These are phyloP conservation scores for Piper betle DNA, from an alignment of 164 flowering plant species.

Conservation along the genomic window DNA sequence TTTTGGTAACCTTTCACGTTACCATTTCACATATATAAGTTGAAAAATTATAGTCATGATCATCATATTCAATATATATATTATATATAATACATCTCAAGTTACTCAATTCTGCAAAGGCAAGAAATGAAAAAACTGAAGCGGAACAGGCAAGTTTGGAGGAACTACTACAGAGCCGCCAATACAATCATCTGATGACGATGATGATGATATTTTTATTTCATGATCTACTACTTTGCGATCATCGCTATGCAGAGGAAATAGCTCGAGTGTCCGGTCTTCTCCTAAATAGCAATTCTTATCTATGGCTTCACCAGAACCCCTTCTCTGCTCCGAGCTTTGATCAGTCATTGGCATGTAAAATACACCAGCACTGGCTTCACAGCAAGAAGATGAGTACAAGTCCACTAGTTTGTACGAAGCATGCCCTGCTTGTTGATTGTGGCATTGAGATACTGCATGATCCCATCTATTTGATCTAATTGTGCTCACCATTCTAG, in stretches of 20 bases:
- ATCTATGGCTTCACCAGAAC: not conserved
- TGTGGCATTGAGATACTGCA: conserved; percentile 31
- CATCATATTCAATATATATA: not conserved
- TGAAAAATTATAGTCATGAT: too few relatives aligned
- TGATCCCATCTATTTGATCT: conserved; percentile 14
- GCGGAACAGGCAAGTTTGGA: conserved; percentile 10
- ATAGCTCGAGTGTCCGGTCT: conserved; percentile 55
- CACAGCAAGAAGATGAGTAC: conserved; percentile 14
- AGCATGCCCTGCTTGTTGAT: conserved; percentile 32
- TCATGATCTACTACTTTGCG: not conserved
- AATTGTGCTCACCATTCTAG: conserved; percentile 26
- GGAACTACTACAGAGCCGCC: too few relatives aligned
- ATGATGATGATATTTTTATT: not conserved
- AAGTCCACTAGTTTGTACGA: conserved; percentile 37
- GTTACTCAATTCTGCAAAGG: conserved; percentile 36
- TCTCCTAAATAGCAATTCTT: conserved; percentile 7
- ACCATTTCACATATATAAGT: too few relatives aligned
- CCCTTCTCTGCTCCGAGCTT: not conserved
- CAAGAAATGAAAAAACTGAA: conserved; percentile 47
- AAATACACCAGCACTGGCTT: not conserved
- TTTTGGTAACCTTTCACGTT: too few relatives aligned
- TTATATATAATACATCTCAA: not conserved
- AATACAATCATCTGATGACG: too few relatives aligned
- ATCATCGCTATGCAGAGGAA: conserved; percentile 33
- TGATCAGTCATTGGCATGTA: not conserved